Evolutionary conservation across 164 flowering plant genomes (phyloP).

Genomic region (Umbellularia californica): DNA sequence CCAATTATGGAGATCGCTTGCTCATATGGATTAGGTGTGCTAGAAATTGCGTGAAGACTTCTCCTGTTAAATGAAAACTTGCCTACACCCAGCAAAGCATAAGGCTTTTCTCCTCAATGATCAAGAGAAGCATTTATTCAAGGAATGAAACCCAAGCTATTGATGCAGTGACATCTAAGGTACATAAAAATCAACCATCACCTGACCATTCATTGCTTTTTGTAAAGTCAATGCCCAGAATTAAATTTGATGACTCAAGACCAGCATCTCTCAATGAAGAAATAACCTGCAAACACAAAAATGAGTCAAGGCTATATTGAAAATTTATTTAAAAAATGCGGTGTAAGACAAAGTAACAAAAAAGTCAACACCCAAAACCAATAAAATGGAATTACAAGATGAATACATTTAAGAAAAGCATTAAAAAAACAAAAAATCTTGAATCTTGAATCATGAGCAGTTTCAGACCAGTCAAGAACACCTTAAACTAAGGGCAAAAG

Average conservation of each 20-base stretch:
- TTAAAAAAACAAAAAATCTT: background rate
- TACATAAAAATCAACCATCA: constrained; percentile 9
- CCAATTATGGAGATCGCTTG: constrained; percentile 93
- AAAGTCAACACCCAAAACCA: background rate
- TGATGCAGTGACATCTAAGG: background rate
- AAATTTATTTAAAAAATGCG: background rate
- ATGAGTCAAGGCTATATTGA: background rate
- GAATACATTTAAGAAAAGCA: background rate
- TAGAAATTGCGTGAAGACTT: constrained; percentile 72
- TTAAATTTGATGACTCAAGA: constrained; percentile 86
- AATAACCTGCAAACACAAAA: constrained; percentile 43
- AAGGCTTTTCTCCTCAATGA: background rate
- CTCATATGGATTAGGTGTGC: constrained; percentile 72
- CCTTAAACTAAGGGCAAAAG: background rate
- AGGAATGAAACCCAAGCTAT: background rate
- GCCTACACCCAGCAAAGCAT: constrained; percentile 34
- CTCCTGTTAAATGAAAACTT: constrained; percentile 26
- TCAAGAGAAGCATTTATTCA: background rate
- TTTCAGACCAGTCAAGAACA: background rate
- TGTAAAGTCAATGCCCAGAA: constrained; percentile 88
- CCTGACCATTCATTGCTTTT: constrained; percentile 97
- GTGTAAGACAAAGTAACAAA: background rate
- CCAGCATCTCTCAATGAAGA: constrained; percentile 72
- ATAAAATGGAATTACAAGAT: background rate
- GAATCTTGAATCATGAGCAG: background rate